Conservation (phyloP, 1,139 yeast species). For the Blastobotrys arbuscula region DNA sequence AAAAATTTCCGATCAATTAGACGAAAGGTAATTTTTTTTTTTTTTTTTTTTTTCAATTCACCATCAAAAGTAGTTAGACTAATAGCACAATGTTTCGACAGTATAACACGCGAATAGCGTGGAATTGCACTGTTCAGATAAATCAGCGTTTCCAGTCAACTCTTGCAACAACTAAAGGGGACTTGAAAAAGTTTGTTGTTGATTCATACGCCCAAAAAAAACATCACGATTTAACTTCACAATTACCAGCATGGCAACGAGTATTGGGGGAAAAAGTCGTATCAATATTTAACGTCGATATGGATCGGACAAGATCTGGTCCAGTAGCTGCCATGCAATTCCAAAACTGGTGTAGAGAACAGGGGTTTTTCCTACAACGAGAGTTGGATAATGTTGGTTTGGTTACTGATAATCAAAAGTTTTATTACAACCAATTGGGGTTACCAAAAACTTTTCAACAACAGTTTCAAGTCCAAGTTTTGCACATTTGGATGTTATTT, state of each 20-base stretch:
- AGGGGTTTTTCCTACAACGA: constrained; percentile 53
- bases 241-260: constrained; percentile 65
- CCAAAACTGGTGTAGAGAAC: constrained; percentile 80
- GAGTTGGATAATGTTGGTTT: constrained; percentile 6
- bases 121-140: background rate
- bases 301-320: constrained; percentile 90
- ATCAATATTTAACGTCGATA: constrained; percentile 65
- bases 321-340: constrained; percentile 89
- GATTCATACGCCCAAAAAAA: background rate
- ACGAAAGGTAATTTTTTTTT: too few species aligned
- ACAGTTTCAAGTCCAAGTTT: constrained; percentile 87
- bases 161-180: constrained; percentile 9
- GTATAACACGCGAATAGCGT: background rate
- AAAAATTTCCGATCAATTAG: too few species aligned
- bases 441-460: constrained; percentile 85
- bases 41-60: too few species aligned
- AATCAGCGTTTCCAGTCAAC: constrained; percentile 9
- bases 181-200: constrained; percentile 9
- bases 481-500: constrained; percentile 90
- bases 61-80: too few species aligned
- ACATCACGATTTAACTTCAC: constrained; percentile 20
- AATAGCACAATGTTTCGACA: constrained; percentile 4
- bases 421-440: constrained; percentile 63
- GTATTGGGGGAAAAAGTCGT: constrained; percentile 68
- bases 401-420: constrained; percentile 29